phyloP scores from a whole-genome alignment of 257 asterid genomes.

The Fraxinus pennsylvanica region DNA sequence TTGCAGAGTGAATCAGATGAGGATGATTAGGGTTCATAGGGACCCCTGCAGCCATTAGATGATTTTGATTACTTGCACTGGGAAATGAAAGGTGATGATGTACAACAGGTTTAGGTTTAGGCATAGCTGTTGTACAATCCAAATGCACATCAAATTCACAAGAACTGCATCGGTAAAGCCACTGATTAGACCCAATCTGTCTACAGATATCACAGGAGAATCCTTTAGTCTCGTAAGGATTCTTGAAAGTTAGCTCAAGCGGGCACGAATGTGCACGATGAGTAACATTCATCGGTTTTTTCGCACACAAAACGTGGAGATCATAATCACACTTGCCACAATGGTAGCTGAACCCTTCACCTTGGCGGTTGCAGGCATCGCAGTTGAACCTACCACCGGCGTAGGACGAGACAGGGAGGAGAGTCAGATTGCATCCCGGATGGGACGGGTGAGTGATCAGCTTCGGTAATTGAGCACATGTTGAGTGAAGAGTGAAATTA shows the following conservation, averaged over 20 bases:
- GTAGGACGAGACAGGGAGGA: not conserved
- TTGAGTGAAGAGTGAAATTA: constrained; percentile 53
- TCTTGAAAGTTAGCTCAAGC: constrained; percentile 48
- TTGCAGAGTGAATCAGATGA: not conserved
- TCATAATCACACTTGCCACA: constrained; percentile 55
- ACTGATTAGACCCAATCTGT: constrained; percentile 47
- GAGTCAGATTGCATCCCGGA: not conserved
- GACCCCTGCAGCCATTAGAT: not conserved
- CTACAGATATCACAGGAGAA: constrained; percentile 61
- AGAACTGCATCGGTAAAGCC: constrained; percentile 43
- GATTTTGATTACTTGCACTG: not conserved
- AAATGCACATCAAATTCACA: constrained; percentile 1
- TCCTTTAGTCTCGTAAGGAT: constrained; percentile 47
- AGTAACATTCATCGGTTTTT: constrained; percentile 41
- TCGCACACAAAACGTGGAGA: constrained; percentile 60
- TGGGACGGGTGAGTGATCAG: not conserved
- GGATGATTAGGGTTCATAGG: not conserved
- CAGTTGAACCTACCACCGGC: constrained; percentile 31
- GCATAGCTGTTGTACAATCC: not conserved
- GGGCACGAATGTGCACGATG: constrained; percentile 53
- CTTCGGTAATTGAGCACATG: not conserved
- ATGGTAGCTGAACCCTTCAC: constrained; percentile 63
- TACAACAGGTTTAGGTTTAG: not conserved
- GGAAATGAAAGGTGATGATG: not conserved
- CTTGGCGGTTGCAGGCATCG: constrained; percentile 54